Percentiles rank a stretch among this genome's conserved stretches.
phyloP scores from a whole-genome alignment of 2,329 filamentous ascomycete genomes.

The Pseudomassariella vexata region DNA sequence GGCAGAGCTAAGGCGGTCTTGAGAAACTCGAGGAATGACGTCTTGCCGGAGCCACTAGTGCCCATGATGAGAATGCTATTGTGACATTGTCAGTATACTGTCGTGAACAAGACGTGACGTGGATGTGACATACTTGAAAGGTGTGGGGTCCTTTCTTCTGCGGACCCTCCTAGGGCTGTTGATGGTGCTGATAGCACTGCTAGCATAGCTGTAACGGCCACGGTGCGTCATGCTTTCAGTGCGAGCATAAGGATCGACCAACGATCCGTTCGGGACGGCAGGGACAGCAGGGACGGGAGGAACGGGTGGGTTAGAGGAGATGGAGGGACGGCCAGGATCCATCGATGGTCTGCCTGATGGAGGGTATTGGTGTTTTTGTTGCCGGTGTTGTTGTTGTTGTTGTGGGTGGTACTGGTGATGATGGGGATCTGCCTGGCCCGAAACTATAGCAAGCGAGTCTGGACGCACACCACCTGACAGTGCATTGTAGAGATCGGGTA shows the following conservation, averaged over 20 bases:
- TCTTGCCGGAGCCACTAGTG: slow-evolving; percentile 83
- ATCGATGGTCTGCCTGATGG: slow-evolving; percentile 43
- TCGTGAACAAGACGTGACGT: slow-evolving; percentile 6
- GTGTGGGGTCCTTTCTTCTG: slow-evolving; percentile 92
- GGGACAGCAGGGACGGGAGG: slow-evolving; percentile 59
- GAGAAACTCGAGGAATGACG: slow-evolving; percentile 93
- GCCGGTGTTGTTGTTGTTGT: slow-evolving; percentile 22
- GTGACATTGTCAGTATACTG: slow-evolving; percentile 12
- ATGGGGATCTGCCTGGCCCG: slow-evolving; percentile 24
- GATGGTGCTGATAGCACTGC: slow-evolving; percentile 82
- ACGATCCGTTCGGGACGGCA: slow-evolving; percentile 55
- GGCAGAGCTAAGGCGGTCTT: slow-evolving; percentile 79
- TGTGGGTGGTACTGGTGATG: slow-evolving; percentile 25
- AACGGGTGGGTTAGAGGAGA: slow-evolving; percentile 48
- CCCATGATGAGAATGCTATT: slow-evolving; percentile 83
- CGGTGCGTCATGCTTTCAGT: slow-evolving; percentile 96
- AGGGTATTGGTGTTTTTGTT: slow-evolving; percentile 25
- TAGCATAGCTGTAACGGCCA: slow-evolving; percentile 93
- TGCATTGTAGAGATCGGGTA: slow-evolving; percentile 40
- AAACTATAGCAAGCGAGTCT: slow-evolving; percentile 25
- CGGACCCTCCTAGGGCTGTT: slow-evolving; percentile 89
- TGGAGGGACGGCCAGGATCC: slow-evolving; percentile 39
- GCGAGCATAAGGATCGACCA: slow-evolving; percentile 71
- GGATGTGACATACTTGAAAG: slow-evolving; percentile 78
- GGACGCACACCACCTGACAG: slow-evolving; percentile 28